Base-by-base conservation (phyloP, 1,139 yeast genomes). In the Debaryomycetaceae sp. region DNA sequence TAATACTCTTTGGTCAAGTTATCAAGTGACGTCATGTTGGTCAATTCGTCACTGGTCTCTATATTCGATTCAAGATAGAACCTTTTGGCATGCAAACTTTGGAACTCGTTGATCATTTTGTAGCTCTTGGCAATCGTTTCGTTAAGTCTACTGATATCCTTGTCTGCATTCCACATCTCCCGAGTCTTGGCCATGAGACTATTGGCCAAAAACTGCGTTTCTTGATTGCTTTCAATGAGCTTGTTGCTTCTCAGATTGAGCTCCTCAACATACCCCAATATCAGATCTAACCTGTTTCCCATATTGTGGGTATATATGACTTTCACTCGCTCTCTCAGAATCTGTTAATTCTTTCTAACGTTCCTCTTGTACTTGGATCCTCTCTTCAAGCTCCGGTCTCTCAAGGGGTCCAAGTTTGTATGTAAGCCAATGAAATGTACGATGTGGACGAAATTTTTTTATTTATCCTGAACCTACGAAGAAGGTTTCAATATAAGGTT, bases 11-110 rank as follows among this genome's bases (percentile, higher is more conserved):
- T 54, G 30, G 65, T 57, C 35, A 81, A 52, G 44, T 75, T 78
- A 36, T 73, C 77, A 45, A 76, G 66, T 1, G 81, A 73, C 61
- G 75, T 57, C 59, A 73, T 45, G 67, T 74, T 53, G 65, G 74
- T 67, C 37, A 60, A 43, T 17, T 34, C 32, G 47, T 70, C 76
- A 42, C 65, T 67, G 34, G 53, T 40, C 17, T 48, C 52, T 35
- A 70, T 40, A 39, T 59, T 65, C 6, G 68, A 56, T 45, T 70
- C 75, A 33, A 71, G 58, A 41, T 61, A 58, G 40, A 58, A 59
- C 4, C 66, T 53, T 46, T 61, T 64, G 39, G 65, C 67, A 33
- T 59, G 50, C 35, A 72, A 55, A 29, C 58, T 61, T 42, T 61
- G 54, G 41, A 68, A 58, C 37, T 61, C 63, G 32, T 40, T 48